phyloP scores from a whole-genome alignment of 2,329 filamentous ascomycete species.

The Fusarium armeniacum region DNA sequence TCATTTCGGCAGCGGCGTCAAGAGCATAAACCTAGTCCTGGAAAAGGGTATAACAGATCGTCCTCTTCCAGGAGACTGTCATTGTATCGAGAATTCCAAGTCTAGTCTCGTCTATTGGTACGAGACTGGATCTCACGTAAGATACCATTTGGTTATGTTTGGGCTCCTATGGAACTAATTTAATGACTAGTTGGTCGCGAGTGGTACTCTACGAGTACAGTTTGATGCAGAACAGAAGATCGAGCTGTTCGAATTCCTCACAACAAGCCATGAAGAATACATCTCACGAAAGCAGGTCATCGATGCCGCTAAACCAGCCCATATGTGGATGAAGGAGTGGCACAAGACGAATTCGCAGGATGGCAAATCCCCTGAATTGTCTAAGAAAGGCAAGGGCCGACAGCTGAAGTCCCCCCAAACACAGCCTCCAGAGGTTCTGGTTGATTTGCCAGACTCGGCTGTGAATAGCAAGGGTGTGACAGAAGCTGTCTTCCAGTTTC shows the following conservation, averaged over 20 bases:
- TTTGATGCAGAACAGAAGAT: conserved; percentile 86
- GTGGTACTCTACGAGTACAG: conserved; percentile 81
- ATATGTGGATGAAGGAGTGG: conserved; percentile 77
- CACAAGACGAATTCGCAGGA: conserved; percentile 70
- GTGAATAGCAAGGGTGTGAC: conserved; percentile 73
- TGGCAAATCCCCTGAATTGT: conserved; percentile 75
- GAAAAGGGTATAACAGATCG: conserved; percentile 74
- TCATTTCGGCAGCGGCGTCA: conserved; percentile 88
- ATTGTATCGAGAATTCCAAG: conserved; percentile 81
- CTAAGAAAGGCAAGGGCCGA: conserved; percentile 73
- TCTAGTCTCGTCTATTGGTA: conserved; percentile 93
- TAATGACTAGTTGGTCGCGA: conserved; percentile 75
- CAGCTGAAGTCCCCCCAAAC: conserved; percentile 71
- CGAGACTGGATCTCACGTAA: conserved; percentile 83
- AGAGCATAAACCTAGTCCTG: conserved; percentile 86
- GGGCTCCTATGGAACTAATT: conserved; percentile 47
- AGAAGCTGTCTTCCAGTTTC: conserved; percentile 72
- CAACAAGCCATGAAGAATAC: conserved; percentile 83
- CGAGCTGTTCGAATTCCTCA: conserved; percentile 86
- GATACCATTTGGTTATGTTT: conserved; percentile 42
- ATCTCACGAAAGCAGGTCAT: conserved; percentile 77
- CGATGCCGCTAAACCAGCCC: conserved; percentile 71
- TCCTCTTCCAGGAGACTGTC: conserved; percentile 71
- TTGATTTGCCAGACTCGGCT: conserved; percentile 70
- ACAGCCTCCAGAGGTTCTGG: conserved; percentile 69